Evolutionary conservation across 805 yeast species (phyloP), one percentile per base, ranked within the genome.

Genomic region (Starmerella apicola): DNA sequence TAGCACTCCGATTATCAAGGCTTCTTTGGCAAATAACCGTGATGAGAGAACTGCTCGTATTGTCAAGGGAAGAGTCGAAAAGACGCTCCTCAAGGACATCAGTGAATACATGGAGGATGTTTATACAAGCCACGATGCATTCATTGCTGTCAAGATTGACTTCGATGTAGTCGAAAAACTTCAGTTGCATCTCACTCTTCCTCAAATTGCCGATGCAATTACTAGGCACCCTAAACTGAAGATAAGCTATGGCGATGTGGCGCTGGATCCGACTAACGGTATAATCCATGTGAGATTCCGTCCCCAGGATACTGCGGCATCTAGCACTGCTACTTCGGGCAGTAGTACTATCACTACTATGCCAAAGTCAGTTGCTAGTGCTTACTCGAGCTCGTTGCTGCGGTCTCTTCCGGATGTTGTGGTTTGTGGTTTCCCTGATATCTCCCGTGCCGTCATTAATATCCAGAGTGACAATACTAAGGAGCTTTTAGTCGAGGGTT

Each of bases 1-100:
- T 52, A 83, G 95, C 5, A 91, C 98, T 6, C 98, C 98, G 1
- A 91, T 91, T 57, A 91, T 91, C 57, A 85, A 88, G 51, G 94
- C 96, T 2, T 85, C 81, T 8, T 68, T 91, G 50, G 97, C 86
- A 5, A 91, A 91, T 55, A 86, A 83, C 53, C 74, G 76, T 12
- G 98, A 91, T 61, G 97, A 88, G 64, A 80, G 94, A 57, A 96
- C 97, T 22, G 98, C 98, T 0, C 76, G 99, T 62, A 95, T 93
- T 51, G 98, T 91, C 24, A 91, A 91, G 64, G 99, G 99, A 39
- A 74, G 99, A 57, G 74, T 91, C 41, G 99, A 91, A 58, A 91
- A 88, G 65, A 91, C 98, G 0, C 61, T 78, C 39, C 63, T 91
- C 45, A 76, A 78, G 46, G 97, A 93, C 57, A 79, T 91, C 49